phyloP scores from a whole-genome alignment of 257 asterid species.

The Verbascum thapsus region DNA sequence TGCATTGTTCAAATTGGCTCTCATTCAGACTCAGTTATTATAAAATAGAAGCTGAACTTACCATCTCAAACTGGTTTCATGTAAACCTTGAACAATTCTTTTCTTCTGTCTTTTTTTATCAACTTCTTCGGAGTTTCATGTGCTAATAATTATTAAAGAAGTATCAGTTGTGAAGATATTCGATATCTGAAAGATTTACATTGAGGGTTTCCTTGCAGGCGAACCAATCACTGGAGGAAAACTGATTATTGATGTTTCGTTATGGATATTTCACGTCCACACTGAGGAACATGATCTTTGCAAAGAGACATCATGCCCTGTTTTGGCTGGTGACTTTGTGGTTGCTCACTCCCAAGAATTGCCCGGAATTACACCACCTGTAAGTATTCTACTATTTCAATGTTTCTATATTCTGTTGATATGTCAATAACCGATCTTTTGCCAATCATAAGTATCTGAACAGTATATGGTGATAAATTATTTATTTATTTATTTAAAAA shows the following conservation, averaged over 20 bases:
- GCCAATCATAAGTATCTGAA: no score
- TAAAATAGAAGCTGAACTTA: background rate
- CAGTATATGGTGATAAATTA: background rate
- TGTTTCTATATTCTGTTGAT: background rate
- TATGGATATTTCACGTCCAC: slow-evolving; percentile 49
- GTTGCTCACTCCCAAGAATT: slow-evolving; percentile 74
- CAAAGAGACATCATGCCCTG: slow-evolving; percentile 75
- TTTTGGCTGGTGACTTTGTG: slow-evolving; percentile 64
- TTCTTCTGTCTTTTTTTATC: background rate
- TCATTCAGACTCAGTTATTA: no score
- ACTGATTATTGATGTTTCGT: slow-evolving; percentile 63
- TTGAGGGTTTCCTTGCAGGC: slow-evolving; percentile 45
- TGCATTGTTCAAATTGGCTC: no score
- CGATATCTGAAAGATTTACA: slow-evolving; percentile 9
- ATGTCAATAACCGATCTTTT: background rate
- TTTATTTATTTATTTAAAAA: no score
- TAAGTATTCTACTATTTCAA: slow-evolving; percentile 41
- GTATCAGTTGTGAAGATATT: background rate
- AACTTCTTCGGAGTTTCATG: background rate
- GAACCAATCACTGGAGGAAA: slow-evolving; percentile 62
- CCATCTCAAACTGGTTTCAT: background rate
- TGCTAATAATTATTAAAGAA: background rate
- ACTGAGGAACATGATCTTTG: slow-evolving; percentile 70
- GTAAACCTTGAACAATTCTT: background rate
- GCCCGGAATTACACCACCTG: slow-evolving; percentile 83